Conservation (phyloP, 2,329 filamentous ascomycete genomes). For the Fusarium begoniae region DNA sequence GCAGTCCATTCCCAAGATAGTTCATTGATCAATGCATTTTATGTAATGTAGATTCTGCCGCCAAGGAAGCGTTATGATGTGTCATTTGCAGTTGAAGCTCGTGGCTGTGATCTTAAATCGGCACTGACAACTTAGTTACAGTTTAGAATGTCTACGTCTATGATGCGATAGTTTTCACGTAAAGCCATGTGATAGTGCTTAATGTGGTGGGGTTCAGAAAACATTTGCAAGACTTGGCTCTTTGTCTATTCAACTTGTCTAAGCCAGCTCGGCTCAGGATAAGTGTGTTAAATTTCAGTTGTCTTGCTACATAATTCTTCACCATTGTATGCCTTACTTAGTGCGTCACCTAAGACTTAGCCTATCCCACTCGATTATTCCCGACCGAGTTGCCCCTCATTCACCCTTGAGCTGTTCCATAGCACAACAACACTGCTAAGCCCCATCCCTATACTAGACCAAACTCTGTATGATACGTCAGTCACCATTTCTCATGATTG, state of each 20-base stretch:
- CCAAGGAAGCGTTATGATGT: too few species aligned
- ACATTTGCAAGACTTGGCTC: too few species aligned
- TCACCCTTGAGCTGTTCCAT: not conserved
- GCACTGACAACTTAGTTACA: too few species aligned
- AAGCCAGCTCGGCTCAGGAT: too few species aligned
- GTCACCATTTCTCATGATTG: not conserved
- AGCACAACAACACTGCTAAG: not conserved
- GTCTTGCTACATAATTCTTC: not conserved
- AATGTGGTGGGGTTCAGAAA: too few species aligned
- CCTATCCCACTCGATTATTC: accelerated
- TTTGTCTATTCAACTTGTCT: accelerated
- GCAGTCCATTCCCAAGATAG: not conserved
- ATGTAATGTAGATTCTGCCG: not conserved
- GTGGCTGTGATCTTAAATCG: too few species aligned
- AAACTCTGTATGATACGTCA: not conserved
- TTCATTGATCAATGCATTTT: not conserved
- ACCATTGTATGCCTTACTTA: accelerated
- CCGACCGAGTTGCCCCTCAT: too few species aligned
- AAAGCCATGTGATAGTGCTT: too few species aligned
- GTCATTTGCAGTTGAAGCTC: too few species aligned
- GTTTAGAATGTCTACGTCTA: accelerated
- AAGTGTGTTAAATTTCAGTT: not conserved
- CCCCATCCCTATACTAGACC: not conserved
- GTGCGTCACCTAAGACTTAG: accelerated
- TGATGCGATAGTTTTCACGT: too few species aligned